A percentile compares a stretch with the other conserved stretches of the same genome.
phyloP scores from a whole-genome alignment of 2,329 filamentous ascomycete species.

The Xylariaceae sp. region DNA sequence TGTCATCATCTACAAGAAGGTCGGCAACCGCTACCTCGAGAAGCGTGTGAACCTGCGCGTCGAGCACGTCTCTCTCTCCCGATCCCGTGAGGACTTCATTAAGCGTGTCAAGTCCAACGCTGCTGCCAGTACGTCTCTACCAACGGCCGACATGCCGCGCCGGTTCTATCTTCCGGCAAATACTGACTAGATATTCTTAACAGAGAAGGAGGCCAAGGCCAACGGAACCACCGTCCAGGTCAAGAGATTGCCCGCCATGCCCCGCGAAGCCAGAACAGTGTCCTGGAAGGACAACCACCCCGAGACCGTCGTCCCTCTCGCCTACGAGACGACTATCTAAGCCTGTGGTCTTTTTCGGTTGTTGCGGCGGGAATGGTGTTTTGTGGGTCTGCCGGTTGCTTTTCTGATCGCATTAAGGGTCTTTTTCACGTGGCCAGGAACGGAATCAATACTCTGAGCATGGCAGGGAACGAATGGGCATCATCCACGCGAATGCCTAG shows the following conservation, averaged over 20 bases:
- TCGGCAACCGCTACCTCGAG: slow-evolving; percentile 99
- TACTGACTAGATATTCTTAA: slow-evolving; percentile 66
- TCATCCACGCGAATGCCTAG: slow-evolving; percentile 25
- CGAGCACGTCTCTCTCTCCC: slow-evolving; percentile 93
- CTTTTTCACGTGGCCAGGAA: slow-evolving; percentile 28
- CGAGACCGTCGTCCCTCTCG: slow-evolving; percentile 85
- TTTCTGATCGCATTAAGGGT: slow-evolving; percentile 31
- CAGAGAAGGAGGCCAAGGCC: slow-evolving; percentile 90
- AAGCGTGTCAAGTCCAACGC: slow-evolving; percentile 17
- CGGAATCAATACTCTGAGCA: slow-evolving; percentile 27
- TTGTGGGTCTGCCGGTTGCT: slow-evolving; percentile 33
- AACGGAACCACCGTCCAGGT: slow-evolving; percentile 84
- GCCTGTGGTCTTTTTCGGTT: slow-evolving; percentile 19
- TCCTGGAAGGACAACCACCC: slow-evolving; percentile 78
- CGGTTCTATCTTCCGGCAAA: neutral
- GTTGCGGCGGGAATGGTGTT: slow-evolving; percentile 14
- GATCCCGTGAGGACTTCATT: slow-evolving; percentile 60
- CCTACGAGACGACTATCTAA: slow-evolving; percentile 99
- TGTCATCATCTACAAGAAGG: slow-evolving; percentile 99
- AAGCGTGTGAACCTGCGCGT: slow-evolving; percentile 99
- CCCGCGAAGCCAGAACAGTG: slow-evolving; percentile 78
- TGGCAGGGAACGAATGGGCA: slow-evolving; percentile 21
- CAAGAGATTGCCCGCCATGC: slow-evolving; percentile 83
- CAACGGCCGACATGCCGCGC: too few relatives aligned
- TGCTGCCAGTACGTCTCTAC: neutral